These are phyloP conservation scores for Gracilaria gracilis DNA, from an alignment of 23 red algal genomes.

Conservation along the genomic window DNA sequence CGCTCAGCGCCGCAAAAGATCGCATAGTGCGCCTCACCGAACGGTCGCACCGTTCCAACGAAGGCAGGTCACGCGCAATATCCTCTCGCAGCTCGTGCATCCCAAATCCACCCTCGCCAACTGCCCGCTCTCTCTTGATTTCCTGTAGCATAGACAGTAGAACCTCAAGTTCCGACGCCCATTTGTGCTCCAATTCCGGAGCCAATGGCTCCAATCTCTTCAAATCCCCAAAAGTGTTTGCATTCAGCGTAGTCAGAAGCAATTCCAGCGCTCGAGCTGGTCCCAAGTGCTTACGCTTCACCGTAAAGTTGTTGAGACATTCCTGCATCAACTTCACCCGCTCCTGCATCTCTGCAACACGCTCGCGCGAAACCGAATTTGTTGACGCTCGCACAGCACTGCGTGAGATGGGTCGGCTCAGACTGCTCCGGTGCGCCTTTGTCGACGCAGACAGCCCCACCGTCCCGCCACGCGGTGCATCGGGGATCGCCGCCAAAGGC, in stretches of 20 bases:
- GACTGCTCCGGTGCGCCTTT: constrained; percentile 65
- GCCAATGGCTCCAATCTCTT: constrained; percentile 86
- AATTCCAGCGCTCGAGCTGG: constrained; percentile 70
- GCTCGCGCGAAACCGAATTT: constrained; percentile 59
- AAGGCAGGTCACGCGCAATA: constrained; percentile 82
- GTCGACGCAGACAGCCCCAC: constrained; percentile 29
- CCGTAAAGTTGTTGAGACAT: constrained; percentile 78
- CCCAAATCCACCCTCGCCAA: too few relatives aligned
- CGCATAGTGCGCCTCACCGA: constrained; percentile 67
- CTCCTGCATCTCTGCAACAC: constrained; percentile 73
- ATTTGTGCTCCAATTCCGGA: constrained; percentile 67
- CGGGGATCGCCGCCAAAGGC: constrained; percentile 43
- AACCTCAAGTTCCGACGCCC: constrained; percentile 88
- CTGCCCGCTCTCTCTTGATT: constrained; percentile 71
- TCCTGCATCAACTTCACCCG: constrained; percentile 68
- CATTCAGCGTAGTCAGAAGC: constrained; percentile 78
- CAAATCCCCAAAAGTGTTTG: constrained; percentile 95
- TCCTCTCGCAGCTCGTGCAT: constrained; percentile 59
- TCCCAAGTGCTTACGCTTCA: constrained; percentile 74
- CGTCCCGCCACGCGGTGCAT: constrained; percentile 28
- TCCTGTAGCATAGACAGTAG: constrained; percentile 76
- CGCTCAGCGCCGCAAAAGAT: constrained; percentile 71
- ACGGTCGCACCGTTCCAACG: constrained; percentile 76
- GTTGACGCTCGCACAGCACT: constrained; percentile 59
- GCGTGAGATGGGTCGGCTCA: constrained; percentile 74